Conservation (phyloP, 148 eudicot genomes). For the Chenopodium berlandieri region DNA sequence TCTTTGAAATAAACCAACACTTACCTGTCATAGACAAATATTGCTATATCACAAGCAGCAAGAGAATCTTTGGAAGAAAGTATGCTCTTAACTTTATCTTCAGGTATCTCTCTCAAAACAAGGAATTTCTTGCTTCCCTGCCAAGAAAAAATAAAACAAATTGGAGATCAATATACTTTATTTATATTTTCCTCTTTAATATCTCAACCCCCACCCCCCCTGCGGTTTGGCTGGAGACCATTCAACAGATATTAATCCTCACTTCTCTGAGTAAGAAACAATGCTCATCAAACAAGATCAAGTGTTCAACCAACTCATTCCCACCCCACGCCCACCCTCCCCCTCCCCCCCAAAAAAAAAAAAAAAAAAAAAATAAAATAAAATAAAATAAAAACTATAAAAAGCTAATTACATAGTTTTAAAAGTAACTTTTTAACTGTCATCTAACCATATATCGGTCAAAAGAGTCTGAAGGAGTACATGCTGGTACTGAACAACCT, state of each 20-base stretch:
- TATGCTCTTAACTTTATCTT: slow-evolving; percentile 56
- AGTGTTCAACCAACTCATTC: background rate
- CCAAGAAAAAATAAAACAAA: slow-evolving; percentile 10
- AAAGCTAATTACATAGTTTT: too few species aligned
- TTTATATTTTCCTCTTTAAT: background rate
- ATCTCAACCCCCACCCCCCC: background rate
- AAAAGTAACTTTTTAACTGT: background rate
- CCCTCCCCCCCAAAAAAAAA: too few species aligned
- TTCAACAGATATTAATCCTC: background rate
- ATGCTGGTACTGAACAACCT: background rate
- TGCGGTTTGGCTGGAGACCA: background rate
- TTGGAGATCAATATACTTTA: background rate
- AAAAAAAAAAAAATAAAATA: too few species aligned
- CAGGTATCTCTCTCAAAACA: slow-evolving; percentile 82
- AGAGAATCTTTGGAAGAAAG: slow-evolving; percentile 62
- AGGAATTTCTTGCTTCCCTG: slow-evolving; percentile 82
- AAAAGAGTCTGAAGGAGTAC: background rate
- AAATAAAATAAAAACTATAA: too few species aligned
- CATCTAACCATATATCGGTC: background rate
- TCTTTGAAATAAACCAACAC: background rate
- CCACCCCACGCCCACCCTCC: too few species aligned
- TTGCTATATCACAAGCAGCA: slow-evolving; percentile 81
- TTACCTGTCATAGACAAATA: slow-evolving; percentile 93
- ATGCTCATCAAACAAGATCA: background rate
- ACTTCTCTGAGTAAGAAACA: background rate